A percentile compares a stretch with the other conserved stretches of the same genome.
phyloP scores from a whole-genome alignment of 495 filamentous ascomycete genomes.

The Amniculicola lignicola region DNA sequence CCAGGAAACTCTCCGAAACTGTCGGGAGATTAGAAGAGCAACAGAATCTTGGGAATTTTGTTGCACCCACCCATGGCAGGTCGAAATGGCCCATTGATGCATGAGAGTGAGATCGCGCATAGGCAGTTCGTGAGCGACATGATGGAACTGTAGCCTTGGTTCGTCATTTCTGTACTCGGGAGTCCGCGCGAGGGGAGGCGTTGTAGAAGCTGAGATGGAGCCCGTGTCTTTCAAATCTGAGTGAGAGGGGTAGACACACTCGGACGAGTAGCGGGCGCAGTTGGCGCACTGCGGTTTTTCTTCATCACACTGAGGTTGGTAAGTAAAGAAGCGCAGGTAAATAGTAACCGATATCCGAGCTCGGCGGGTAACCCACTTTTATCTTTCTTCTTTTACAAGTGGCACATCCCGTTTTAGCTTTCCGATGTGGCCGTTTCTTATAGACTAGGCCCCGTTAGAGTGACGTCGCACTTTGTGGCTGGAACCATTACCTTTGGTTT shows the following conservation, averaged over 20 bases:
- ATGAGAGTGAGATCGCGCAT: constrained; percentile 15
- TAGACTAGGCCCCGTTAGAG: constrained; percentile 7
- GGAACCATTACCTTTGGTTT: background rate
- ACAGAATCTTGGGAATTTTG: constrained; percentile 12
- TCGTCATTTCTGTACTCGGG: constrained; percentile 14
- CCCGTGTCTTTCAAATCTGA: background rate
- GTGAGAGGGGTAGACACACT: constrained; percentile 16
- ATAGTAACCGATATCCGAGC: background rate
- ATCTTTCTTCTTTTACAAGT: constrained; percentile 24
- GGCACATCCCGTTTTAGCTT: constrained; percentile 18
- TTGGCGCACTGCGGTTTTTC: constrained; percentile 22
- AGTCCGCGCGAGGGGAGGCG: background rate
- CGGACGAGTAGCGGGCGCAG: constrained; percentile 16
- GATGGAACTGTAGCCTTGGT: no score
- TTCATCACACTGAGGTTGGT: constrained; percentile 20
- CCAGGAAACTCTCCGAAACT: constrained; percentile 8
- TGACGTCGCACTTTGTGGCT: background rate
- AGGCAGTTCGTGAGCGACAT: constrained; percentile 6
- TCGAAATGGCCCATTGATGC: constrained; percentile 25
- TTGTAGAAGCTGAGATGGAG: constrained; percentile 5
- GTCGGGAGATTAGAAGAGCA: constrained; percentile 15
- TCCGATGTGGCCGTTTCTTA: constrained; percentile 23
- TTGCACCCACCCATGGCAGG: constrained; percentile 15
- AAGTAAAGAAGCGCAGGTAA: background rate
- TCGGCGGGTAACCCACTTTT: constrained; percentile 10